Percentiles rank a stretch among this genome's conserved stretches.
Evolutionary conservation across 352 stramenopile species (phyloP).

Genomic region (Pythium folliculosum): DNA sequence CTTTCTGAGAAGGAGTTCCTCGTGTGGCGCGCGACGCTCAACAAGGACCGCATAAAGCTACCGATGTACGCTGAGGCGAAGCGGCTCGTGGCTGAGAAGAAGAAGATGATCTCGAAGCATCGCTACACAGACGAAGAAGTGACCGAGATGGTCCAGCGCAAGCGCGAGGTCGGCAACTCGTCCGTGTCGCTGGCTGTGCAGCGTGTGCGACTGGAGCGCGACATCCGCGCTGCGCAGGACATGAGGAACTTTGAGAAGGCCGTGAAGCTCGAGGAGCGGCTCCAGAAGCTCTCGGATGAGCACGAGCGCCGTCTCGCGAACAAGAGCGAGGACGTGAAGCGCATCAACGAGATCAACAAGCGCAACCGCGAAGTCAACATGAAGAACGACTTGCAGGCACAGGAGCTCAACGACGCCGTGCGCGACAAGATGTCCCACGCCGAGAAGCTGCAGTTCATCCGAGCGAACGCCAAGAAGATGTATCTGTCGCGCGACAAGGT

Average conservation of each 20-base stretch:
- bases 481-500: slow-evolving; percentile 82
- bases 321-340: slow-evolving; percentile 80
- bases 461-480: slow-evolving; percentile 84
- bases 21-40: slow-evolving; percentile 75
- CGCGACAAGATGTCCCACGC: slow-evolving; percentile 82
- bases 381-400: slow-evolving; percentile 76
- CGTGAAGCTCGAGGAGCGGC: slow-evolving; percentile 62
- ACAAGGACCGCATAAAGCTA: slow-evolving; percentile 78
- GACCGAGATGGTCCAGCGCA: slow-evolving; percentile 76
- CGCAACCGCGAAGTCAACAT: slow-evolving; percentile 83
- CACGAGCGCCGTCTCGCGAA: slow-evolving; percentile 73
- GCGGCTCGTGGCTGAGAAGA: slow-evolving; percentile 58
- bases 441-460: slow-evolving; percentile 82
- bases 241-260: slow-evolving; percentile 90
- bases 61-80: slow-evolving; percentile 75
- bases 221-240: slow-evolving; percentile 73
- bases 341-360: slow-evolving; percentile 87
- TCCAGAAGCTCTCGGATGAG: slow-evolving; percentile 61
- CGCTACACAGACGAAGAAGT: slow-evolving; percentile 82
- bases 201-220: slow-evolving; percentile 77
- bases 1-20: slow-evolving; percentile 80
- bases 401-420: slow-evolving; percentile 72
- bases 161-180: slow-evolving; percentile 61
- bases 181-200: slow-evolving; percentile 75
- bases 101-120: slow-evolving; percentile 71